Conservation (phyloP, 1,284 basidiomycete species). For the Cryptococcus amylolentus region DNA sequence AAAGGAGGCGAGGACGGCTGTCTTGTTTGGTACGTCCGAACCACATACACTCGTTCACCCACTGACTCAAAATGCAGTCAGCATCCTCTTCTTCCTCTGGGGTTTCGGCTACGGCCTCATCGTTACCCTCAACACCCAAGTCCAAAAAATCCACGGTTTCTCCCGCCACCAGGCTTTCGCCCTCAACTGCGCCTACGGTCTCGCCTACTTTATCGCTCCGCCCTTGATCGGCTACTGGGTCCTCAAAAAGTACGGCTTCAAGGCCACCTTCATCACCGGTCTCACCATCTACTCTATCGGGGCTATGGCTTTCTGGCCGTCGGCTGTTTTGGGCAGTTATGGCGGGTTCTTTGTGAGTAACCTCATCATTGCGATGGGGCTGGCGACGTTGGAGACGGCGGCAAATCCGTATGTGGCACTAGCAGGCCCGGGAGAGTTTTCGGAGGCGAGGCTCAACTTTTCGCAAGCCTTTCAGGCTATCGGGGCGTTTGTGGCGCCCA, state of each 20-base stretch:
- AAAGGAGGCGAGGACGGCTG: constrained; percentile 43
- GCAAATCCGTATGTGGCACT: constrained; percentile 49
- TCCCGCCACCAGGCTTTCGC: constrained; percentile 25
- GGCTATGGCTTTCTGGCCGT: constrained; percentile 49
- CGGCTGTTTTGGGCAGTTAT: constrained; percentile 40
- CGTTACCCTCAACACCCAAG: constrained; percentile 41
- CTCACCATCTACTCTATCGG: constrained; percentile 43
- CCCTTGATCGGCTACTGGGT: constrained; percentile 35
- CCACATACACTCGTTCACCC: not conserved
- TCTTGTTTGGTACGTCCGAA: constrained; percentile 36
- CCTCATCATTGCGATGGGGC: constrained; percentile 40
- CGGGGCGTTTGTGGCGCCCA: constrained; percentile 36
- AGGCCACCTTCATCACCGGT: constrained; percentile 46
- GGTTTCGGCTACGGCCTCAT: constrained; percentile 48
- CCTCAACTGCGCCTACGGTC: constrained; percentile 44
- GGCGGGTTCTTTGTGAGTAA: constrained; percentile 47
- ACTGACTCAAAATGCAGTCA: constrained; percentile 18
- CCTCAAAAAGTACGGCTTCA: constrained; percentile 41
- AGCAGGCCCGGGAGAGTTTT: constrained; percentile 43
- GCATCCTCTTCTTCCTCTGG: constrained; percentile 47
- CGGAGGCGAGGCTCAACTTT: constrained; percentile 45
- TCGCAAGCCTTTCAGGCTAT: constrained; percentile 47
- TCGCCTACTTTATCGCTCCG: constrained; percentile 42
- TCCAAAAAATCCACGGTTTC: constrained; percentile 32
- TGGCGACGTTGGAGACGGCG: constrained; percentile 43